Conservation (phyloP, 352 stramenopile genomes). For the Poterioochromonas sp. region DNA sequence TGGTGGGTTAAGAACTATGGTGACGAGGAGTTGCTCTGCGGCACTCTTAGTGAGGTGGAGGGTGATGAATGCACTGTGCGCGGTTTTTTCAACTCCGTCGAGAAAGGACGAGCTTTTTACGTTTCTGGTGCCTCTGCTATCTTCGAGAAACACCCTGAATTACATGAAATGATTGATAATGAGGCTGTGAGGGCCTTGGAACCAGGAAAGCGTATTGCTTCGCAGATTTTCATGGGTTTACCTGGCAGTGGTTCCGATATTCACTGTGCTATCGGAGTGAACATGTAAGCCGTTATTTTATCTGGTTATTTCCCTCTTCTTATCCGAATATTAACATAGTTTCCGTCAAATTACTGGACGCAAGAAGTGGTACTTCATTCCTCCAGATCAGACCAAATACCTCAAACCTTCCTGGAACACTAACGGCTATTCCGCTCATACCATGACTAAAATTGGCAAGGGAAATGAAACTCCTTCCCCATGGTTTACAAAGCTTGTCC, state of each 20-base stretch:
- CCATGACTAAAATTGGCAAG: background rate
- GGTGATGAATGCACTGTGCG: background rate
- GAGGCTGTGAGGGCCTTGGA: background rate
- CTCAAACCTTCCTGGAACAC: conserved; percentile 1
- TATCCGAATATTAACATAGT: too few relatives aligned
- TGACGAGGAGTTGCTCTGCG: background rate
- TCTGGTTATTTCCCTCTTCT: too few relatives aligned
- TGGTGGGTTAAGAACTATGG: conserved; percentile 21
- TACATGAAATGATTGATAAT: conserved; percentile 8
- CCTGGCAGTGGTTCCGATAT: conserved; percentile 16
- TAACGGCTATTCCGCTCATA: conserved; percentile 13
- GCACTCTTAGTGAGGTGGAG: background rate
- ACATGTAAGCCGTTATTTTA: too few relatives aligned
- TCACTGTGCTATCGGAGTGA: conserved; percentile 18
- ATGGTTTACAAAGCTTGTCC: conserved; percentile 1
- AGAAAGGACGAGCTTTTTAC: background rate
- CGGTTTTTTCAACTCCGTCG: background rate
- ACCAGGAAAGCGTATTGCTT: background rate
- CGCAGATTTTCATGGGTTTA: conserved; percentile 21
- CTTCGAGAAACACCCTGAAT: background rate
- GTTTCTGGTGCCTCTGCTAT: conserved; percentile 9
- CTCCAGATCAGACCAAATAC: background rate
- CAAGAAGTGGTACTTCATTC: conserved; percentile 29
- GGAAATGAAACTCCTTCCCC: background rate
- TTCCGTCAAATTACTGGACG: conserved; percentile 4